phyloP scores from a whole-genome alignment of 2,329 filamentous ascomycete species.

The Xylariaceae sp. region DNA sequence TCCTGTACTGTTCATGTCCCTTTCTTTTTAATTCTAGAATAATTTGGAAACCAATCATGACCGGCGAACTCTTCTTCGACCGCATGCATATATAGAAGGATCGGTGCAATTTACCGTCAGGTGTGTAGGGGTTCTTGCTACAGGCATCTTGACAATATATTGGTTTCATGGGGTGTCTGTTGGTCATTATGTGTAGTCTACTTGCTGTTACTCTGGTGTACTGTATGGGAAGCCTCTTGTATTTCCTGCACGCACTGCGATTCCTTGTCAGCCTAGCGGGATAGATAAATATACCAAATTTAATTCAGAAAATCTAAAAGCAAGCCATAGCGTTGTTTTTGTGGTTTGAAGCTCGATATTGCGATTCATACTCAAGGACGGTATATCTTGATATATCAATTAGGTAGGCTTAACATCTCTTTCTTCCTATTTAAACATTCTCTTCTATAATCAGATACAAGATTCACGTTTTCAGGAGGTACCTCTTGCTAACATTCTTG shows the following conservation, averaged over 20 bases:
- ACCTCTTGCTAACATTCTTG: too few relatives aligned
- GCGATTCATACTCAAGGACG: too few relatives aligned
- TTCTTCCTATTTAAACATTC: too few relatives aligned
- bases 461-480: too few relatives aligned
- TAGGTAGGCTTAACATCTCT: too few relatives aligned
- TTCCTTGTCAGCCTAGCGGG: neutral
- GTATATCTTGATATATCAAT: too few relatives aligned
- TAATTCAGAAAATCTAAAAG: too few relatives aligned
- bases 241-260: neutral
- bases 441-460: too few relatives aligned
- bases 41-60: slow-evolving; percentile 27
- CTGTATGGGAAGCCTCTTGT: neutral
- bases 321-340: too few relatives aligned
- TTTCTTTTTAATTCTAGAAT: slow-evolving; percentile 18
- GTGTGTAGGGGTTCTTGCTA: slow-evolving; percentile 16
- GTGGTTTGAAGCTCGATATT: too few relatives aligned
- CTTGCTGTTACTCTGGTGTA: neutral
- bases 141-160: slow-evolving; percentile 19
- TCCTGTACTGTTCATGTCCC: slow-evolving; percentile 24
- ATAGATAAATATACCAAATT: neutral
- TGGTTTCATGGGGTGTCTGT: slow-evolving; percentile 10
- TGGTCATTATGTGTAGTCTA: neutral
- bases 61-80: slow-evolving; percentile 22
- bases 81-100: slow-evolving; percentile 26
- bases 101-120: slow-evolving; percentile 22